These are phyloP conservation scores for Fusarium sp. DNA, from an alignment of 2,329 filamentous ascomycete species.

Conservation along the genomic window DNA sequence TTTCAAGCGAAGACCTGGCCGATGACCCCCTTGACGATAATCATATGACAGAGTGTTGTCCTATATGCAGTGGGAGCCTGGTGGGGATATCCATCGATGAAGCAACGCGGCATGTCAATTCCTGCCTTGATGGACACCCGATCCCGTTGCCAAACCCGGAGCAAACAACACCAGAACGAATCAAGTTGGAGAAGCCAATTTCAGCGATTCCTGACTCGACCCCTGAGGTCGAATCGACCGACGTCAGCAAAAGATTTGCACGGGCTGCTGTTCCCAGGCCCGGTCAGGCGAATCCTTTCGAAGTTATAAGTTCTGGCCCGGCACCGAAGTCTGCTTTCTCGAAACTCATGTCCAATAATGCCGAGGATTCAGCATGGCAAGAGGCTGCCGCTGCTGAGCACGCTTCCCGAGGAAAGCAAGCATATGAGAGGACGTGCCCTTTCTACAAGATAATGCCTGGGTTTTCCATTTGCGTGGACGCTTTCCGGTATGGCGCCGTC, in stretches of 20 bases:
- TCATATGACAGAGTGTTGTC: slow-evolving; percentile 63
- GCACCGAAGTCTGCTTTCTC: slow-evolving; percentile 78
- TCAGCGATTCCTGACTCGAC: slow-evolving; percentile 13
- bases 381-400: slow-evolving; percentile 82
- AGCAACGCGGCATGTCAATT: slow-evolving; percentile 87
- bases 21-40: slow-evolving; percentile 47
- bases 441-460: slow-evolving; percentile 99
- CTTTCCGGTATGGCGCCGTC: slow-evolving; percentile 93
- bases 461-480: slow-evolving; percentile 92
- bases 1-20: slow-evolving; percentile 49
- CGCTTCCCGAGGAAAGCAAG: slow-evolving; percentile 82
- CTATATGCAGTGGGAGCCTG: slow-evolving; percentile 78
- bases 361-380: slow-evolving; percentile 90
- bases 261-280: slow-evolving; percentile 77
- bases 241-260: slow-evolving; percentile 67
- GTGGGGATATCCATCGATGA: slow-evolving; percentile 69
- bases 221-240: slow-evolving; percentile 48
- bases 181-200: slow-evolving; percentile 2
- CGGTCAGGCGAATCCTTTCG: slow-evolving; percentile 82
- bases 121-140: slow-evolving; percentile 86
- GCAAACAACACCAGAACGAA: slow-evolving; percentile 19
- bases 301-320: slow-evolving; percentile 54
- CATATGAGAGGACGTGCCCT: slow-evolving; percentile 89
- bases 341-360: slow-evolving; percentile 91
- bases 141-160: slow-evolving; percentile 59